Evolutionary conservation across 169 alveolate species (phyloP).

Genomic region (Plasmodium relictum): DNA sequence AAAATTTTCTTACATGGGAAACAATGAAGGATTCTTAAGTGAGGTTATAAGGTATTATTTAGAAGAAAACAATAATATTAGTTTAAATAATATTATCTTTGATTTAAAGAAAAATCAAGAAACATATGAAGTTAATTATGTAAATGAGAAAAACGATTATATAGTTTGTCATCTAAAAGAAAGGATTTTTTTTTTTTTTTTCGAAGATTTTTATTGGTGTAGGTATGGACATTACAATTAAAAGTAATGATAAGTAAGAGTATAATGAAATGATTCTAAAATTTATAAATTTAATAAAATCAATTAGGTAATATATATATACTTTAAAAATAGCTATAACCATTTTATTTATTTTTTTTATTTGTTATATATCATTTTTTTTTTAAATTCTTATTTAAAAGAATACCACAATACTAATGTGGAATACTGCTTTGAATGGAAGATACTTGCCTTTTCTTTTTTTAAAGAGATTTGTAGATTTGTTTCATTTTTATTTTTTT

Average conservation of each 20-base stretch:
- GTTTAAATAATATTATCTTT: neutral
- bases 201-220: constrained; percentile 77
- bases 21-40: constrained; percentile 61
- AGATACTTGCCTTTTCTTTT: no score
- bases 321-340: neutral
- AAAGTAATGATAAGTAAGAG: constrained; percentile 78
- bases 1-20: constrained; percentile 79
- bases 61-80: neutral
- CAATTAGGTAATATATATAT: constrained; percentile 26
- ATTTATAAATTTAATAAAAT: constrained; percentile 44
- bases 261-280: constrained; percentile 79
- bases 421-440: constrained; percentile 14
- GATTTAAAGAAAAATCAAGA: neutral
- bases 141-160: constrained; percentile 2
- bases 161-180: constrained; percentile 70
- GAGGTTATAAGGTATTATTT: constrained; percentile 52
- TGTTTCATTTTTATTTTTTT: no score
- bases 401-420: constrained; percentile 30
- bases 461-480: no score
- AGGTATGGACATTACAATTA: constrained; percentile 81
- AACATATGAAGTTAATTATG: constrained; percentile 1
- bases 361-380: neutral
- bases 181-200: constrained; percentile 1
- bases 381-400: constrained; percentile 12
- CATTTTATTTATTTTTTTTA: neutral